These are phyloP conservation scores for Candida labiduridarum DNA, from an alignment of 1,139 yeast genomes.

Conservation along the genomic window DNA sequence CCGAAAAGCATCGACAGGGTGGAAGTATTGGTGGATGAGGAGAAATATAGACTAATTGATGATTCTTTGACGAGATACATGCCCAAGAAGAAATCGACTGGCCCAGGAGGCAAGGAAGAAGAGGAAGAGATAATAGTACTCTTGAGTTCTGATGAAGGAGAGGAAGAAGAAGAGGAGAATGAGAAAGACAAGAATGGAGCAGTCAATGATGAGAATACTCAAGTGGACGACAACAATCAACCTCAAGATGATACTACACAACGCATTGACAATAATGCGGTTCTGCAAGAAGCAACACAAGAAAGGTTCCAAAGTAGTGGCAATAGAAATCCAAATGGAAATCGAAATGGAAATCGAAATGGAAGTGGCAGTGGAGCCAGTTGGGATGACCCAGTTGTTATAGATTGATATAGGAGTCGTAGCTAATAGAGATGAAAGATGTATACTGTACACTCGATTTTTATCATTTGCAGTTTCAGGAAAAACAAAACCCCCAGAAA, in stretches of 20 bases:
- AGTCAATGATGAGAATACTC: no score
- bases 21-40: constrained; percentile 37
- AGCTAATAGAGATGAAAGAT: neutral
- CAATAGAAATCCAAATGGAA: no score
- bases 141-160: constrained; percentile 31
- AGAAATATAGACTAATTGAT: constrained; percentile 38
- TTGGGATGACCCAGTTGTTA: constrained; percentile 15
- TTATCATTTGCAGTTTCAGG: no score
- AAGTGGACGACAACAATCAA: no score
- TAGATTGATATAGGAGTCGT: constrained; percentile 1
- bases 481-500: no score
- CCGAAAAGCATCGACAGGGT: constrained; percentile 38
- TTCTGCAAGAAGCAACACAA: neutral
- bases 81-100: neutral
- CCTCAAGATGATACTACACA: neutral
- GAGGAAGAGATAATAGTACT: constrained; percentile 26
- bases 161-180: constrained; percentile 8
- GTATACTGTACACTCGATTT: no score
- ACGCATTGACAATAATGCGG: neutral
- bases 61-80: constrained; percentile 16
- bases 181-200: neutral
- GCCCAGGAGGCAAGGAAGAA: constrained; percentile 2
- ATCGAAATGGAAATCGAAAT: no score
- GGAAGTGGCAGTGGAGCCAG: constrained; percentile 10
- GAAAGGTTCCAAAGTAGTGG: no score